Evolutionary conservation across 768 basidiomycete genomes (phyloP), one percentile per base, ranked within the genome.

Genomic region (Psilocybe azurescens): DNA sequence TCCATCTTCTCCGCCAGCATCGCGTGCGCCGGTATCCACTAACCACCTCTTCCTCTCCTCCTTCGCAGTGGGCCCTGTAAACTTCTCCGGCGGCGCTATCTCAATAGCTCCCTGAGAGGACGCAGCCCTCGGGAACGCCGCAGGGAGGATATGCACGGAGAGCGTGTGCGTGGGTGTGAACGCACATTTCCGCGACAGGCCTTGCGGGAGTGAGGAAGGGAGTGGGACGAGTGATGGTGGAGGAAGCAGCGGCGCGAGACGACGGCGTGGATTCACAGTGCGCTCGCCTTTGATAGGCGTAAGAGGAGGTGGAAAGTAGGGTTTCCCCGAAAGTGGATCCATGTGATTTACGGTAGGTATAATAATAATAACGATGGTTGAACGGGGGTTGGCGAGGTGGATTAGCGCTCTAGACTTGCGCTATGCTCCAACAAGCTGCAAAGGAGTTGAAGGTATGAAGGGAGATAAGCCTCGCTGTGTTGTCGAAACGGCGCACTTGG

Each of bases 101-200:
- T 54, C 56, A 7, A 73, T 63, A 3, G 53, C 49, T 2, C 65
- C 70, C 8, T 51, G 60, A 11, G 72, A 36, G 1, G 70, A 61
- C 4, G 65, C 54, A 36, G 63, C 54, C 2, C 70, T 61, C 3
- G 72, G 70, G 36, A 65, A 70, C 1, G 72, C 72, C 3, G 72
- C 69, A 1, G 70, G 69, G 3, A 69, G 51, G n/a, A 70, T 47
- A 38, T 73, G 72, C 3, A 70, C 63, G 11, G 67, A 67, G 14
- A 71, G 63, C 13, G 67, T 65, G 53, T 71, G 70, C 5, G 70
- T 71, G 1, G 63, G 32, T 29, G 67, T 67, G 38, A 69, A 70
- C 2, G 56, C 58, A 18, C 51, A 56, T 63, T 55, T 66, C 3
- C 69, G 62, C 3, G 53, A 56, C 13, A 69, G 59, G 28, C 33